Conservation (phyloP, 441 rosid species). For the Jatropha podagrica region DNA sequence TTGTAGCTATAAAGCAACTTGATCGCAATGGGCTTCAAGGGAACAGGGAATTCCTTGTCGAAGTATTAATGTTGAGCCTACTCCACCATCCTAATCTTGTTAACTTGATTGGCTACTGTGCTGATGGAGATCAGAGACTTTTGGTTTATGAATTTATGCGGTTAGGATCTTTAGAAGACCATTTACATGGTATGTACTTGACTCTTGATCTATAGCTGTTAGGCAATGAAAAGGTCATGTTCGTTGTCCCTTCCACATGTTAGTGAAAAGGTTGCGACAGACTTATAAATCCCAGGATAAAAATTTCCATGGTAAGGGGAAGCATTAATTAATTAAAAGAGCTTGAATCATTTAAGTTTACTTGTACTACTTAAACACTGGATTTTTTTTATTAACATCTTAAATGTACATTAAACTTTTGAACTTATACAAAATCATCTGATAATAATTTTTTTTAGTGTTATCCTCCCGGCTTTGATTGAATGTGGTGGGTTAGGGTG, state of each 20-base stretch:
- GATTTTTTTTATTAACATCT: neutral
- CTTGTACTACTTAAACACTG: neutral
- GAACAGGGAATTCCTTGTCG: slow-evolving; percentile 79
- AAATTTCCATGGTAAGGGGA: neutral
- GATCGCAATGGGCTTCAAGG: slow-evolving; percentile 90
- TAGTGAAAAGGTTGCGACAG: neutral
- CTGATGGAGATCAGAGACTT: slow-evolving; percentile 89
- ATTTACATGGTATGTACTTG: slow-evolving; percentile 56
- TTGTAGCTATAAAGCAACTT: slow-evolving; percentile 90
- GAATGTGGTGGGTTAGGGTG: neutral
- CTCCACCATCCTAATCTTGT: slow-evolving; percentile 89
- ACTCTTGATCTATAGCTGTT: slow-evolving; percentile 17
- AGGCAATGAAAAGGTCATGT: neutral
- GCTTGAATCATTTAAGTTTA: slow-evolving; percentile 4
- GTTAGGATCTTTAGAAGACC: slow-evolving; percentile 80
- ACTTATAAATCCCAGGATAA: neutral
- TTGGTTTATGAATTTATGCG: slow-evolving; percentile 90
- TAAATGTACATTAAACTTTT: neutral
- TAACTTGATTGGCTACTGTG: slow-evolving; percentile 81
- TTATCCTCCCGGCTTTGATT: neutral
- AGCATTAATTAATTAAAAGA: neutral
- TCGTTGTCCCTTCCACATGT: neutral
- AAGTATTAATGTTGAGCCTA: slow-evolving; percentile 75
- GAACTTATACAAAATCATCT: neutral
- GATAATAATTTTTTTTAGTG: neutral